Conservation (phyloP, 176 grass and related monocot genomes). For the Ensete glaucum region DNA sequence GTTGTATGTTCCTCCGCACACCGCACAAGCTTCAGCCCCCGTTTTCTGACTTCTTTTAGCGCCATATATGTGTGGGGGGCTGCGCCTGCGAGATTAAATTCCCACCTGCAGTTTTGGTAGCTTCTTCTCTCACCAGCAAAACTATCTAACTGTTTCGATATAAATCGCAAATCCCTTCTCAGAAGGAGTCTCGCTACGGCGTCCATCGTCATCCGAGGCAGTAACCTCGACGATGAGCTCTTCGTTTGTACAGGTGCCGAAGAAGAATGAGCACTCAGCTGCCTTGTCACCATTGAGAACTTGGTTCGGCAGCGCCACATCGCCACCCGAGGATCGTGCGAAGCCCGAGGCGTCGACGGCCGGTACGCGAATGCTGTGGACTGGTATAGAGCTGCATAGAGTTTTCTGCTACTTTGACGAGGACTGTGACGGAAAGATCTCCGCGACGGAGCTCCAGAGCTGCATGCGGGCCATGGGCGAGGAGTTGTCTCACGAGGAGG, state of each 20-base stretch:
- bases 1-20: too few species aligned
- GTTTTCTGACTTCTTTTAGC: neutral
- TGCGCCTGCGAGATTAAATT: too few species aligned
- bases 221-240: too few species aligned
- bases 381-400: neutral
- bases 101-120: neutral
- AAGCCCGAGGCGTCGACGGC: too few species aligned
- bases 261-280: neutral
- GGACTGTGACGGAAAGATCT: constrained; percentile 36
- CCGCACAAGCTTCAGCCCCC: neutral
- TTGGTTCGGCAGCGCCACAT: neutral
- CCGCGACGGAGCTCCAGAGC: constrained; percentile 21
- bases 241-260: neutral
- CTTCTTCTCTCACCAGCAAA: neutral
- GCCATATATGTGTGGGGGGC: neutral
- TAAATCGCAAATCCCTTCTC: too few species aligned
- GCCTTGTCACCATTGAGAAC: neutral
- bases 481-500: constrained; percentile 24
- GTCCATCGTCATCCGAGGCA: too few species aligned
- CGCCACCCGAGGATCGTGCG: neutral
- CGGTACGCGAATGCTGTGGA: neutral
- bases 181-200: too few species aligned
- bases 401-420: constrained; percentile 33
- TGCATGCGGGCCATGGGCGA: constrained; percentile 19
- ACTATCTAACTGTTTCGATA: too few species aligned